These are phyloP conservation scores for Groenewaldozyma sp. DNA, from an alignment of 1,139 yeast genomes.

Conservation along the genomic window DNA sequence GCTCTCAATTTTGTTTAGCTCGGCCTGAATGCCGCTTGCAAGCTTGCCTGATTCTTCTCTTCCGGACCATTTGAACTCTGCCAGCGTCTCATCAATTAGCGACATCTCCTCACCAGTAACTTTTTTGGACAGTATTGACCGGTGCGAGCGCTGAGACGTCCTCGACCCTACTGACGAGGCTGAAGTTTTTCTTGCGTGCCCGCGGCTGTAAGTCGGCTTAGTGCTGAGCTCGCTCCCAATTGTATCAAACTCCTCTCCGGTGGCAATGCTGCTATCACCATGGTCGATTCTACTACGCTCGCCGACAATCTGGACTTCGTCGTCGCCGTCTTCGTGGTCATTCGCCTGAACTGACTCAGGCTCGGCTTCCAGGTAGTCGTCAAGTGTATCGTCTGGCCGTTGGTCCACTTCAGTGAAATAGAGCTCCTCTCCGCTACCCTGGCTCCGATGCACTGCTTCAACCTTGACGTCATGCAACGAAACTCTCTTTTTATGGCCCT, in stretches of 20 bases:
- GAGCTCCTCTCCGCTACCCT: no score
- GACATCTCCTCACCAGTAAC: slow-evolving; percentile 14
- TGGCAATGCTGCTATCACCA: no score
- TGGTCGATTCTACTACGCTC: no score
- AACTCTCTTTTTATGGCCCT: background rate
- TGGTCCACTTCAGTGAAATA: no score
- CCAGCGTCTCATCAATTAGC: slow-evolving; percentile 55
- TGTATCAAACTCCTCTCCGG: background rate
- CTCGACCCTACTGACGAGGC: slow-evolving; percentile 10
- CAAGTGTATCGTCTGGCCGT: no score
- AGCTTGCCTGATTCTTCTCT: slow-evolving; percentile 52
- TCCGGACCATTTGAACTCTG: slow-evolving; percentile 66
- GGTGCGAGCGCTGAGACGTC: slow-evolving; percentile 6
- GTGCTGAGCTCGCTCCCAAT: background rate
- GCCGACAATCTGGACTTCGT: no score
- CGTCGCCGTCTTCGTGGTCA: no score
- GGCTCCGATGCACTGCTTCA: background rate
- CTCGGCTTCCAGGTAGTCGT: no score
- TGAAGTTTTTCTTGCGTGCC: slow-evolving; percentile 8
- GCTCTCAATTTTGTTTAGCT: slow-evolving; percentile 42
- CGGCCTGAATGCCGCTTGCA: slow-evolving; percentile 46
- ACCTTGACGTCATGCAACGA: background rate
- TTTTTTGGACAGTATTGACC: background rate
- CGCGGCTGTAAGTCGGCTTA: background rate
- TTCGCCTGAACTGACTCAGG: no score